phyloP scores from a whole-genome alignment of 352 stramenopile species.

The Poterioochromonas sp. region DNA sequence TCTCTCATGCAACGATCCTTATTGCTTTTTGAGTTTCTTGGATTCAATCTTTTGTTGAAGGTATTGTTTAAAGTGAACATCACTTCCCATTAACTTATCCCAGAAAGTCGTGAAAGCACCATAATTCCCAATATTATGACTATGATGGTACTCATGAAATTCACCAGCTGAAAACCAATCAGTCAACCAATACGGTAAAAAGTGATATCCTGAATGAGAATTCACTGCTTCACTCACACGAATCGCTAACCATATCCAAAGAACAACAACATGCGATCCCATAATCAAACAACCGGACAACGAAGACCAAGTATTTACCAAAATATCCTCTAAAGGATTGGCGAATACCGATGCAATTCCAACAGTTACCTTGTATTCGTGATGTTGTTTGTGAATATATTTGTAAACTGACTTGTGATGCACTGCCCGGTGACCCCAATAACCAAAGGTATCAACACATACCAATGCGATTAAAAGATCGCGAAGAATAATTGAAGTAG shows the following conservation, averaged over 20 bases:
- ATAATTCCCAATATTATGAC: background rate
- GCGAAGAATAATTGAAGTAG: background rate
- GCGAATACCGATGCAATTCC: background rate
- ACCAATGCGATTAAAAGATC: background rate
- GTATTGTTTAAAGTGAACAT: background rate
- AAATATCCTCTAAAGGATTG: background rate
- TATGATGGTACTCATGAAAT: background rate
- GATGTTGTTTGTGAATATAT: conserved; percentile 9
- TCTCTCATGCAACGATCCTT: too few species aligned
- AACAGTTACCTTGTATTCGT: background rate
- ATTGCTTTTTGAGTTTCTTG: too few species aligned
- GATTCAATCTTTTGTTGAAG: too few species aligned
- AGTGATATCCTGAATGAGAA: background rate
- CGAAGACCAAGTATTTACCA: background rate
- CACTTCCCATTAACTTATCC: background rate
- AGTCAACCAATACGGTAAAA: background rate
- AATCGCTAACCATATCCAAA: background rate
- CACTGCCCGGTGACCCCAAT: conserved; percentile 35
- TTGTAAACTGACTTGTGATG: conserved; percentile 36
- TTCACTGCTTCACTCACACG: background rate
- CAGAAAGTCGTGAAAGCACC: background rate
- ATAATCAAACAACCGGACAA: background rate
- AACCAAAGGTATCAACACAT: background rate
- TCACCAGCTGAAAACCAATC: background rate
- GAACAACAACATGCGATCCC: background rate